A percentile compares a stretch with the other conserved stretches of the same genome.
These are phyloP conservation scores for Botrytis galanthina DNA, from an alignment of 2,329 filamentous ascomycete species.

Conservation along the genomic window DNA sequence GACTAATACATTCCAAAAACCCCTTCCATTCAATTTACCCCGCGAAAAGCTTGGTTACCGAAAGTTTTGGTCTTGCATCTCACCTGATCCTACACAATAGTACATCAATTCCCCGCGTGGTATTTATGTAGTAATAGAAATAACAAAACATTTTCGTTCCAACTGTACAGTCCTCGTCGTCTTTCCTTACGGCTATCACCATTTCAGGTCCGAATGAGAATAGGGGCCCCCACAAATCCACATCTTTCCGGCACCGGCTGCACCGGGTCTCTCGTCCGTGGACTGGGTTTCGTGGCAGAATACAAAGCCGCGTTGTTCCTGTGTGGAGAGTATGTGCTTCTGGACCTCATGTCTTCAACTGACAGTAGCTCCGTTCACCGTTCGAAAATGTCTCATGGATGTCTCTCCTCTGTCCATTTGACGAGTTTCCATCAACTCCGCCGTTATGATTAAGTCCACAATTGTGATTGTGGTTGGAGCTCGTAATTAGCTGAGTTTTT, in stretches of 20 bases:
- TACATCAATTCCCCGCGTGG: background rate
- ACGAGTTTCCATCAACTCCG: background rate
- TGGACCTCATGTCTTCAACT: background rate
- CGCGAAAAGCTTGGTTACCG: conserved; percentile 10
- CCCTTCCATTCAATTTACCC: conserved; percentile 3
- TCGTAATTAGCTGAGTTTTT: conserved; percentile 70
- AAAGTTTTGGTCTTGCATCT: conserved; percentile 8
- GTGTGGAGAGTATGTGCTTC: background rate
- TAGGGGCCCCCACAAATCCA: conserved; percentile 9
- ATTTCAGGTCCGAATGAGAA: background rate
- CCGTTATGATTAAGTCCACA: background rate
- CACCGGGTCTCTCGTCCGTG: conserved; percentile 10
- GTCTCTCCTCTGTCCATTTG: background rate
- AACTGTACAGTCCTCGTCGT: background rate
- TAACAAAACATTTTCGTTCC: background rate
- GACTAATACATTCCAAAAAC: background rate
- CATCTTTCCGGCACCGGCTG: conserved; percentile 20
- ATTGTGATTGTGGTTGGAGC: background rate
- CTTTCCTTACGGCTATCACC: background rate
- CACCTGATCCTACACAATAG: conserved; percentile 13
- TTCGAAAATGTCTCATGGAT: background rate
- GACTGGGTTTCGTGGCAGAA: conserved; percentile 10
- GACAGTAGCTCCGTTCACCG: background rate
- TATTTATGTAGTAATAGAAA: conserved; percentile 19
- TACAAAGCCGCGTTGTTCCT: background rate